Base-by-base conservation (phyloP, 2,329 filamentous ascomycete genomes). In the Pseudogymnoascus sp. region DNA sequence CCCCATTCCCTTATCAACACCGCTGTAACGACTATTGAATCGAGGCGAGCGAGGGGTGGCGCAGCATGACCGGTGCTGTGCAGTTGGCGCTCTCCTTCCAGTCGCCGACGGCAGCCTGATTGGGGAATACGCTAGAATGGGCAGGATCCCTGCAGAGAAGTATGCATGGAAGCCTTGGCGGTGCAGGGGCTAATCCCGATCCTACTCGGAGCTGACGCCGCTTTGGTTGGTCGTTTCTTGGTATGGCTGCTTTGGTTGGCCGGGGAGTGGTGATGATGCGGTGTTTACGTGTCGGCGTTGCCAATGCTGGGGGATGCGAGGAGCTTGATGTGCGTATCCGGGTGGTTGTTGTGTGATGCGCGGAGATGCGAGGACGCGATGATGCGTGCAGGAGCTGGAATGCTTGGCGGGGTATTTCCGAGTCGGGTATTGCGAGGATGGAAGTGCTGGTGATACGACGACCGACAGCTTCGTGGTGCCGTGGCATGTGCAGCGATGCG, bases 101-200 rank as follows among this genome's bases (percentile, higher is more conserved):
- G 3, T 9, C 2, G 25, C 30, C 7, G 22, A 16, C 30, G 22
- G 43, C 7, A 50, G 43, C 25, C 43, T 50, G 43, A 50, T 50
- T 50, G 43, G 43, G 43, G 43, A 50, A 50, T 50, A 14, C 43
- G 43, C 43, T 50, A 50, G 43, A 50, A 50, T n/a, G 7, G 6
- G n/a, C 2, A 5, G 2, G 4, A 50, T 16, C n/a, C 43, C n/a
- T 50, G 25, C 25, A 50, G 14, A 18, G 43, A 50, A 50, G 43
- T 12, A 30, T 50, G 25, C 43, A 50, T 30, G 25, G 43, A 50
- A 50, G n/a, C 14, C 43, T 50, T 50, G 43, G 43, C 43, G 25
- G 25, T 5, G 25, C 8, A 30, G 14, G 22, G 41, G 43, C 2
- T 33, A 1, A 6, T 33, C 30, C 30, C 30, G 14, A 18, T 50